Base-by-base conservation (phyloP, 495 filamentous ascomycete species). In the Bacidia rubella region DNA sequence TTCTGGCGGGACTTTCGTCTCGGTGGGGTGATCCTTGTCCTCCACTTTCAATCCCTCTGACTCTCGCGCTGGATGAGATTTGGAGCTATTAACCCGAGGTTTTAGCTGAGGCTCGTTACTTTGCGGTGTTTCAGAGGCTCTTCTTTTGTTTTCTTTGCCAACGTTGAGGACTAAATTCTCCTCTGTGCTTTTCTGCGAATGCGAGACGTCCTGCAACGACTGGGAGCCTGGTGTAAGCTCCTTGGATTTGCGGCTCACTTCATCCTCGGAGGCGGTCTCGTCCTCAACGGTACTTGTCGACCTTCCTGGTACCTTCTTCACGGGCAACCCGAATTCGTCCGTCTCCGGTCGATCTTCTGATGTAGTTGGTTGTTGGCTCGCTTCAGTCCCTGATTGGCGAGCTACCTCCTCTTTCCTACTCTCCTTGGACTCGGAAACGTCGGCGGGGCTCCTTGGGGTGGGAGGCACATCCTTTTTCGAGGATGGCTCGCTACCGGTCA, bases 291-390 rank as follows among this genome's bases (percentile, higher is more conserved):
- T 11, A 22, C 44, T 47, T 26, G 44, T 53, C 17, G 26, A 51
- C 20, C 12, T 26, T 43, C 43, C 53, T 19, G 55, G 54, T 25
- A 39, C 29, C 47, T 56, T 60, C 46, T 60, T 53, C 12, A 66
- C 53, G 24, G 66, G 64, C 29, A 68, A 42, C 17, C 63, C 66
- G 59, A 67, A 68, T 15, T 69, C 67, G 41, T 69, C 66, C 21
- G 58, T 55, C 41, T 61, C 57, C 12, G 56, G 47, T 44, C 56
- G 51, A 23, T 46, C 20, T 23, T 50, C 27, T 21, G 19, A 10
- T 7, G 3, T 38, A 3, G 27, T 11, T 25, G 24, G 20, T 7
- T 39, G 4, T 0, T 50, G 24, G 10, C 12, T 38, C 10, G 19
- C 29, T 38, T 12, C 21, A 12, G 47, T 24, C n/a, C 25, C n/a